Conservation (phyloP, 495 filamentous ascomycete genomes). For the Tuber umbilicatum region DNA sequence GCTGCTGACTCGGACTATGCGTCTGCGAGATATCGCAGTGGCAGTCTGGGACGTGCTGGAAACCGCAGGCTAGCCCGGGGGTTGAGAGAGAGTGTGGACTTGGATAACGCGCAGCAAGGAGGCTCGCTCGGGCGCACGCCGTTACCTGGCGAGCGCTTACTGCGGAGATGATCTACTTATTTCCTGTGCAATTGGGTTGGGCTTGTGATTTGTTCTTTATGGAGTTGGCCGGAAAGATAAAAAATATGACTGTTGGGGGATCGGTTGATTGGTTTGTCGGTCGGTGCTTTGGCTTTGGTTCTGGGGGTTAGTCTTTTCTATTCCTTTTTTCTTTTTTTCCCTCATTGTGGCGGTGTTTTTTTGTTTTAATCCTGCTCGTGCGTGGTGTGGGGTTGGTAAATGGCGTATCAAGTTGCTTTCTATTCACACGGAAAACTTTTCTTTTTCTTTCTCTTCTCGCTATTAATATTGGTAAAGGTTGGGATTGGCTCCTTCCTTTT, state of each 20-base stretch:
- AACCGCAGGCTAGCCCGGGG: conserved; percentile 19
- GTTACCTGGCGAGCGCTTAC: conserved; percentile 6
- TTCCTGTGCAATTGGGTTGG: neutral
- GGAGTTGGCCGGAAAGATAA: neutral
- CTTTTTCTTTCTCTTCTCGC: neutral
- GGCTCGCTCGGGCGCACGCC: conserved; percentile 27
- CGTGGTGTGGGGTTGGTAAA: neutral
- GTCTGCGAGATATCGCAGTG: conserved; percentile 15
- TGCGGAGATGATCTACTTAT: conserved; percentile 8
- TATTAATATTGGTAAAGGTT: neutral
- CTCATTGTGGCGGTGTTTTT: neutral
- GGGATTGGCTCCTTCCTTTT: neutral
- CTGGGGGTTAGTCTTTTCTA: neutral
- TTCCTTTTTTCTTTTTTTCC: neutral
- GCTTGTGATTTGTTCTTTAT: neutral
- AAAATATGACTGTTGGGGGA: neutral
- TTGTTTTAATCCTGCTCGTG: neutral
- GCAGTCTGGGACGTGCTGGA: conserved; percentile 22
- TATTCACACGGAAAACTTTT: neutral
- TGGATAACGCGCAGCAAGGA: conserved; percentile 21
- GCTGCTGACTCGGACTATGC: conserved; percentile 22
- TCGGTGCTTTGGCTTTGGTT: conserved; percentile 1
- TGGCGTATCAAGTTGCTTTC: conserved; percentile 1
- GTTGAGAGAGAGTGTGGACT: conserved; percentile 35
- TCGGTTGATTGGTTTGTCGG: neutral